phyloP scores from a whole-genome alignment of 805 yeast genomes.

The Schwanniomyces pseudopolymorphus region DNA sequence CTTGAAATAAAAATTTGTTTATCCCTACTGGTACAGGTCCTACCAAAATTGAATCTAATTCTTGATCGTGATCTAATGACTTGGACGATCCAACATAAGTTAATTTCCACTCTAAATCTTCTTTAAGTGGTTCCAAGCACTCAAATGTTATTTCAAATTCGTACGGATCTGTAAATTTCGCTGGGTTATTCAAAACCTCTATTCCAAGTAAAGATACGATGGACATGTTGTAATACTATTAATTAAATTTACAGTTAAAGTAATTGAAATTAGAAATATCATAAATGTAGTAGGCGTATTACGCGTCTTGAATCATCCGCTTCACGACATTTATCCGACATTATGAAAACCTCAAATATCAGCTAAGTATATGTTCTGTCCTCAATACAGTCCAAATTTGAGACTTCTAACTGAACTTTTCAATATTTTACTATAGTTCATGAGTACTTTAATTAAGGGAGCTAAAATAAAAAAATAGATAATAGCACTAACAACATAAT shows the following conservation, averaged over 20 bases:
- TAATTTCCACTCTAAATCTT: slow-evolving; percentile 95
- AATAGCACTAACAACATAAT: too few relatives aligned
- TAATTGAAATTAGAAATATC: not conserved
- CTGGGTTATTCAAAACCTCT: slow-evolving; percentile 91
- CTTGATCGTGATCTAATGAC: slow-evolving; percentile 95
- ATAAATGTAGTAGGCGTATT: not conserved
- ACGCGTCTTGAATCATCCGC: slow-evolving; percentile 1
- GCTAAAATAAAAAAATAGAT: too few relatives aligned
- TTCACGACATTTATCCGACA: not conserved
- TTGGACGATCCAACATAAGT: slow-evolving; percentile 96
- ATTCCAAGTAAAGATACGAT: slow-evolving; percentile 91
- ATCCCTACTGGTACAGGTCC: slow-evolving; percentile 99
- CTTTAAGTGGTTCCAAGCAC: slow-evolving; percentile 87
- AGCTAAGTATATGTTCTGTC: not conserved
- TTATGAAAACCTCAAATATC: not conserved
- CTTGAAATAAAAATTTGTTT: slow-evolving; percentile 86
- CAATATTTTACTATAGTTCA: not conserved
- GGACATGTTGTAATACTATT: slow-evolving; percentile 55
- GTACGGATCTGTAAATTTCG: slow-evolving; percentile 87
- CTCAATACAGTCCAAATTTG: not conserved
- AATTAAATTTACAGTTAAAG: not conserved
- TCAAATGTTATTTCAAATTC: slow-evolving; percentile 97
- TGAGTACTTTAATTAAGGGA: not conserved
- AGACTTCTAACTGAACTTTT: not conserved
- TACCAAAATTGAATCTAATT: slow-evolving; percentile 90